These are phyloP conservation scores for Avena atlantica DNA, from an alignment of 176 grass and related monocot genomes.

Conservation along the genomic window DNA sequence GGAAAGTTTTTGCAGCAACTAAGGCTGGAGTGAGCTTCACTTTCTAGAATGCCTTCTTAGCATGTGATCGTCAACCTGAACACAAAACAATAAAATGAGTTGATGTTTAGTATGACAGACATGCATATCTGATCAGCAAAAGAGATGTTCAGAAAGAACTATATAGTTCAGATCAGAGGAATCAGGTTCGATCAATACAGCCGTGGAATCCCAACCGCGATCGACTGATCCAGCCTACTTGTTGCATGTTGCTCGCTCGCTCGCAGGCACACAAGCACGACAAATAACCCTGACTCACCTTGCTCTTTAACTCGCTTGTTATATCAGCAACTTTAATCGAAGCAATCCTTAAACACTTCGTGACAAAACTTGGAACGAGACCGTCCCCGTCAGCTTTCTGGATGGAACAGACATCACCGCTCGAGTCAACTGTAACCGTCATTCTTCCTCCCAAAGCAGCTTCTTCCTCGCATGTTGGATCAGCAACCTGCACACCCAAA, in stretches of 20 bases:
- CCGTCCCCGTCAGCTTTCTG: slow-evolving; percentile 91
- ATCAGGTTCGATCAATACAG: too few species aligned
- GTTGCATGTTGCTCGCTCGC: too few species aligned
- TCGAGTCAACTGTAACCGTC: slow-evolving; percentile 84
- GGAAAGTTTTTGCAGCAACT: slow-evolving; percentile 41
- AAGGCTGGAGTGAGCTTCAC: slow-evolving; percentile 57
- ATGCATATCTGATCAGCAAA: slow-evolving; percentile 1
- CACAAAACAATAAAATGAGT: neutral
- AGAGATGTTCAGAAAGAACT: neutral
- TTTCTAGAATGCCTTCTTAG: slow-evolving; percentile 69
- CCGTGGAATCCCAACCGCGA: too few species aligned
- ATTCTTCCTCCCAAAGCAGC: slow-evolving; percentile 83
- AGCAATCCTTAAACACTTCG: slow-evolving; percentile 89
- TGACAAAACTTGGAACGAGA: slow-evolving; percentile 73
- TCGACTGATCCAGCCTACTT: too few species aligned
- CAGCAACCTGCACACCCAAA: slow-evolving; percentile 65
- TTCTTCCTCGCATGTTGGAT: slow-evolving; percentile 96
- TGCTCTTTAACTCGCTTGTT: slow-evolving; percentile 80
- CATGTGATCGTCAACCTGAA: slow-evolving; percentile 71
- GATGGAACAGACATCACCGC: slow-evolving; percentile 85
- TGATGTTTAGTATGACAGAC: slow-evolving; percentile 31
- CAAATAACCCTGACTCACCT: slow-evolving; percentile 48
- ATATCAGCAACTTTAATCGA: slow-evolving; percentile 81
- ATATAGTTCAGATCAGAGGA: neutral
- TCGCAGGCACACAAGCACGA: neutral